Base-by-base conservation (phyloP, 108 stramenopile species). In the Nitzschia palea region DNA sequence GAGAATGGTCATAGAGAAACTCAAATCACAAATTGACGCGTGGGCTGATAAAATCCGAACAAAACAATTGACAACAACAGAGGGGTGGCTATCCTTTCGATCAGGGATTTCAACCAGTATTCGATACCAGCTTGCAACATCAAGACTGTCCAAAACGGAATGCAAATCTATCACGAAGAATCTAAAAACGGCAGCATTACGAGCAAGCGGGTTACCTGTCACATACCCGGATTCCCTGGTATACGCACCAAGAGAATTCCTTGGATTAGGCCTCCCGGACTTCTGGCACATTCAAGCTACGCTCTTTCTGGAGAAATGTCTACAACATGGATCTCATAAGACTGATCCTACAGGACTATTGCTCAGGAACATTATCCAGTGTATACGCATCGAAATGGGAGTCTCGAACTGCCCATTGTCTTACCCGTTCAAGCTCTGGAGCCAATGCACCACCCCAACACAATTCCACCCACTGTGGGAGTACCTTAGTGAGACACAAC, bases 31-130 rank as follows among this genome's bases (percentile, higher is more conserved):
- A 31, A 34, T 34, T 17, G 29, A 26, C 15, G 17, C 14, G n/a
- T 57, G 55, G 55, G 55, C 55, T 8, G 22, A 26, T 27, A 57
- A 57, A 8, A n/a, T 57, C 8, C 55, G 29, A 10, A 15, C 22
- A 18, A 10, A 20, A 6, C 18, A 23, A 20, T 20, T 51, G n/a
- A 15, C 50, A 6, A 51, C 50, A 6, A 18, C 18, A 10, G 50
- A 51, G n/a, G 50, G 14, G 6, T 22, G 22, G 18, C 17, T 51
- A 17, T 51, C 50, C 8, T 51, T 51, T 15, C 10, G 6, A 6
- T 18, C n/a, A 18, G 50, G 50, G n/a, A 22, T 51, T 6, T 51
- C 22, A 18, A 51, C 5, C 14, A 18, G n/a, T 10, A 18, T 51
- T 5, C 50, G n/a, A 5, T 51, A 51, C n/a, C 50, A 6, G 6